Evolutionary conservation across 345 rosid genomes (phyloP), one percentile per base, ranked within the genome.

Genomic region (Litchi chinensis): DNA sequence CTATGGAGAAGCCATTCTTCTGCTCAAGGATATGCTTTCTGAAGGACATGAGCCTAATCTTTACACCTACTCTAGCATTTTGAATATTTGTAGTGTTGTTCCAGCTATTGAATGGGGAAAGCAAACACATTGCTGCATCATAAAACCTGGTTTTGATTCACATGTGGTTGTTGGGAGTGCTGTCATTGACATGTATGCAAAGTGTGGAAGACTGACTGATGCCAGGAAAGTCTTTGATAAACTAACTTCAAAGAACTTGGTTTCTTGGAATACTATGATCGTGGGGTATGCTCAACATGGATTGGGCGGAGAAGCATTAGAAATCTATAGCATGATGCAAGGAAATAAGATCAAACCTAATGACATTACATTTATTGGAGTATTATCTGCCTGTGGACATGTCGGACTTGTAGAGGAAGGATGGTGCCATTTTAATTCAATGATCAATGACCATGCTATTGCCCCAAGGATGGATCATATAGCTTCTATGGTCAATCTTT

Each of bases 131-230:
- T 83, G 86, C 64, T 66, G 80, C 77, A 78, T 83, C 39, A 39
- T 84, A 65, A 84, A 84, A 75, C 86, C 84, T 46, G 71, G 74
- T 70, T 78, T 77, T 78, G 66, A 70, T 70, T 80, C 82, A 41
- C 71, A 75, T 59, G 82, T 84, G 28, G 75, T 84, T 75, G 77
- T 78, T 71, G 84, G 84, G 39, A 80, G 75, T 77, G 79, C 82
- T 41, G 79, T 84, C n/a, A 37, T 81, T 32, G 84, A 84, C 64
- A 84, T 84, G 86, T 84, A 84, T 75, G 81, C 86, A 24, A 84
- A 84, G 70, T 80, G 82, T 59, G 86, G 84, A 79, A 75, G 77
- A 72, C 60, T 80, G 65, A 65, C 43, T 75, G 77, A 79, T 60
- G 84, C 86, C 40, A 79, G 84, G 56, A 75, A 75, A 71, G 80